A percentile compares a stretch with the other conserved stretches of the same genome.
These are phyloP conservation scores for Colletotrichum shisoi DNA, from an alignment of 2,329 filamentous ascomycete genomes.

Conservation along the genomic window DNA sequence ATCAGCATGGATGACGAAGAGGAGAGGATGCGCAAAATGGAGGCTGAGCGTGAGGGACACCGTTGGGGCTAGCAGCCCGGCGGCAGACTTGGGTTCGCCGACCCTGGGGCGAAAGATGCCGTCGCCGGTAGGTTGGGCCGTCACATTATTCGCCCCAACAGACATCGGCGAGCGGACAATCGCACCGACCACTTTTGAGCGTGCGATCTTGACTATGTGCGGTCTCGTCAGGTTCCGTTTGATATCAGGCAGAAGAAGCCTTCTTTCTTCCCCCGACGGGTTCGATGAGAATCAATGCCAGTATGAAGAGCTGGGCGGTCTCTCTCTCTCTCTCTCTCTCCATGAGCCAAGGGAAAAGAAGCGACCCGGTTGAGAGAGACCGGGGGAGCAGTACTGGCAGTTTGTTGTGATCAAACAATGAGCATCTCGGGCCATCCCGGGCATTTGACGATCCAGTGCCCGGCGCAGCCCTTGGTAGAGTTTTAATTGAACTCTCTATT, in stretches of 20 bases:
- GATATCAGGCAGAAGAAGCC: background rate
- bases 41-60: conserved; percentile 66
- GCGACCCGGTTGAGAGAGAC: background rate
- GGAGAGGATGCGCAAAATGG: conserved; percentile 63
- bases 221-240: conserved; percentile 1
- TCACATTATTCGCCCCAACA: conserved; percentile 10
- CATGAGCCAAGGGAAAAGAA: background rate
- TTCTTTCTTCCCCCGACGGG: background rate
- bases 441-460: conserved; percentile 24
- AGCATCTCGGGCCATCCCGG: background rate
- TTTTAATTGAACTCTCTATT: conserved; percentile 18
- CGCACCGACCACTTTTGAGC: conserved; percentile 16
- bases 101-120: conserved; percentile 1
- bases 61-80: conserved; percentile 54
- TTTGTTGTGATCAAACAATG: background rate
- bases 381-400: background rate
- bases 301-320: background rate
- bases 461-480: conserved; percentile 18
- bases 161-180: conserved; percentile 5
- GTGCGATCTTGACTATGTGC: background rate
- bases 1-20: conserved; percentile 59
- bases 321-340: too few relatives aligned
- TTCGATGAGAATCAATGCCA: background rate
- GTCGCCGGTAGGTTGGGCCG: conserved; percentile 8
- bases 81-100: background rate